Evolutionary conservation across 177 flowering plant species (phyloP).

Genomic region (Telopea speciosissima): DNA sequence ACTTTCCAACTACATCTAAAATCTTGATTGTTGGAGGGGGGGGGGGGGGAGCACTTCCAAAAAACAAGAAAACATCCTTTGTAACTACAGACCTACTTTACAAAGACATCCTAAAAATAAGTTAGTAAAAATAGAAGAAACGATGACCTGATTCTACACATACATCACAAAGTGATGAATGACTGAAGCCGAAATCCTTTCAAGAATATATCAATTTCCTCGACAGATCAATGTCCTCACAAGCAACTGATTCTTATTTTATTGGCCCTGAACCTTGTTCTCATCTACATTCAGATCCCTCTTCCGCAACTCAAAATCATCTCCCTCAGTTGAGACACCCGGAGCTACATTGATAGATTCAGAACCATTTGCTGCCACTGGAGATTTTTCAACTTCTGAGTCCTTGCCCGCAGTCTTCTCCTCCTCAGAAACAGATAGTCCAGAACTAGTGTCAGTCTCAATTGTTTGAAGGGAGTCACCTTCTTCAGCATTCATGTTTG

Average conservation of each 20-base stretch:
- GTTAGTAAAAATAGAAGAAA: no score
- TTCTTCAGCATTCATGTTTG: background rate
- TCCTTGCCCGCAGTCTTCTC: constrained; percentile 32
- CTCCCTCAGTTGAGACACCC: constrained; percentile 5
- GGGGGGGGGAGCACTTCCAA: no score
- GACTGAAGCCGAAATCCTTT: background rate
- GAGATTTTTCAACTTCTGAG: constrained; percentile 29
- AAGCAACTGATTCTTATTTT: background rate
- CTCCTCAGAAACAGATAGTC: constrained; percentile 41
- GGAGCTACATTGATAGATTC: constrained; percentile 11
- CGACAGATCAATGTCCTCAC: background rate
- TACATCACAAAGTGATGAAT: background rate
- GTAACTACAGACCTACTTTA: no score
- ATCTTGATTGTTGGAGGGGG: no score
- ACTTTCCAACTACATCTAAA: no score
- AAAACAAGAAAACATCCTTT: no score
- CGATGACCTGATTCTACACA: no score
- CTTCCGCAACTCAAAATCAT: constrained; percentile 14
- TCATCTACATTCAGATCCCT: constrained; percentile 6
- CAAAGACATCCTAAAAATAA: no score
- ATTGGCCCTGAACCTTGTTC: constrained; percentile 4
- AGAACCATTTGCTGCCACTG: constrained; percentile 15
- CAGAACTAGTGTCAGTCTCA: constrained; percentile 36
- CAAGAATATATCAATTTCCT: background rate
- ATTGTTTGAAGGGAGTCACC: constrained; percentile 23